These are phyloP conservation scores for Wallemia hederae DNA, from an alignment of 1,284 basidiomycete species.

Conservation along the genomic window DNA sequence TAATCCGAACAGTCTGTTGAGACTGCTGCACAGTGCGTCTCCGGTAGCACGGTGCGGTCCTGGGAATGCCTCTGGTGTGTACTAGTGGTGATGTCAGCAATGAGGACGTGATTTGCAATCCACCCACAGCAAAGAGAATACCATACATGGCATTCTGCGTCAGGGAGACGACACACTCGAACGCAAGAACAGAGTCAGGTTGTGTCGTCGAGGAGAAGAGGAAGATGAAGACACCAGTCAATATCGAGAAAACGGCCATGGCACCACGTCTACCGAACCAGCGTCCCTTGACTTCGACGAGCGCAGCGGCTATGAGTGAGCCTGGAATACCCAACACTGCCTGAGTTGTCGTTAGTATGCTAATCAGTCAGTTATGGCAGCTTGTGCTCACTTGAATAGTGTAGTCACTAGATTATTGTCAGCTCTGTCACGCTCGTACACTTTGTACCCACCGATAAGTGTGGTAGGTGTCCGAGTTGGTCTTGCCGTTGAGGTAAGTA, in stretches of 20 bases:
- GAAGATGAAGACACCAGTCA: conserved; percentile 29
- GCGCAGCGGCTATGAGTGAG: conserved; percentile 24
- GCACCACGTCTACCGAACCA: conserved; percentile 10
- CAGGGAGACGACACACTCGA: conserved; percentile 23
- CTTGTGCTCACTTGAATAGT: conserved; percentile 13
- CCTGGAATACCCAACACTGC: conserved; percentile 26
- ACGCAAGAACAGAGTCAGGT: conserved; percentile 23
- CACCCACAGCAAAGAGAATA: background rate
- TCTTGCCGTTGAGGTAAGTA: conserved; percentile 22
- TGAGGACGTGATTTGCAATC: background rate
- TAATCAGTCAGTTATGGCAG: conserved; percentile 5
- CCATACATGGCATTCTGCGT: conserved; percentile 1
- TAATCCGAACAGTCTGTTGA: conserved; percentile 28
- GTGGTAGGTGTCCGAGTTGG: conserved; percentile 11
- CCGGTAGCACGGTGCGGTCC: conserved; percentile 33
- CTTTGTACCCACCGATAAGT: conserved; percentile 16
- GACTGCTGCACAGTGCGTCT: conserved; percentile 26
- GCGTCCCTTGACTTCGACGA: conserved; percentile 23
- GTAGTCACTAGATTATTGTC: conserved; percentile 17
- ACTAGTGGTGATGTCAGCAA: conserved; percentile 22
- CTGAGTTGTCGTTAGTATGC: conserved; percentile 10
- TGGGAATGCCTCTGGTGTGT: conserved; percentile 34
- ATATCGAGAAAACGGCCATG: conserved; percentile 12
- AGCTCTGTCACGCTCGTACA: background rate
- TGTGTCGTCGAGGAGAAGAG: conserved; percentile 28